These are phyloP conservation scores for Leccinum uliginosum DNA, from an alignment of 768 basidiomycete genomes.

Conservation along the genomic window DNA sequence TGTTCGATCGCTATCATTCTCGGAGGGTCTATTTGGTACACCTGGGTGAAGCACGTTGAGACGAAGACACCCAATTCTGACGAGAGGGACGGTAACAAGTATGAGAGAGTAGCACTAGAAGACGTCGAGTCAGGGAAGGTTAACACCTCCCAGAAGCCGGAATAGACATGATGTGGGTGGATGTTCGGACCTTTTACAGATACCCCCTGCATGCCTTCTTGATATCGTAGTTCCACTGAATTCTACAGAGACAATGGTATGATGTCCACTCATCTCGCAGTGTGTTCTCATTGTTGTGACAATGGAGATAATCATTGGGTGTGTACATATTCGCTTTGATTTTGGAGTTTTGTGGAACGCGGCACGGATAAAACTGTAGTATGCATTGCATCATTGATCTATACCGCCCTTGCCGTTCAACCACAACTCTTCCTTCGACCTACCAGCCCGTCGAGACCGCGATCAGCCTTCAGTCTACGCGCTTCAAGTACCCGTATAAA, in stretches of 20 bases:
- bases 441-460: background rate
- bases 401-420: constrained; percentile 11
- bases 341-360: constrained; percentile 6
- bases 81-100: constrained; percentile 31
- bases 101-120: constrained; percentile 63
- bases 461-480: background rate
- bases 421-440: constrained; percentile 4
- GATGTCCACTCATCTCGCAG: background rate
- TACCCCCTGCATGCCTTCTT: constrained; percentile 12
- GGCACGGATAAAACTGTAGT: background rate
- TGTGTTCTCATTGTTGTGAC: constrained; percentile 3
- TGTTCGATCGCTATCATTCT: constrained; percentile 81
- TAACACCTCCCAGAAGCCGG: constrained; percentile 24
- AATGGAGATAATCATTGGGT: background rate
- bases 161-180: constrained; percentile 15
- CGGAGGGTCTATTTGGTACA: constrained; percentile 78
- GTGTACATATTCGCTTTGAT: background rate
- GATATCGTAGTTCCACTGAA: constrained; percentile 6
- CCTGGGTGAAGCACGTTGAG: constrained; percentile 82
- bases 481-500: background rate
- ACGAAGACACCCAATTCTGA: constrained; percentile 37
- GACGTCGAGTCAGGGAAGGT: constrained; percentile 53
- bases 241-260: constrained; percentile 12
- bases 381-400: constrained; percentile 6
- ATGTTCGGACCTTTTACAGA: constrained; percentile 7